A percentile compares a stretch with the other conserved stretches of the same genome.
Conservation (phyloP, 495 filamentous ascomycete genomes). For the Lasiosphaeria hispida region DNA sequence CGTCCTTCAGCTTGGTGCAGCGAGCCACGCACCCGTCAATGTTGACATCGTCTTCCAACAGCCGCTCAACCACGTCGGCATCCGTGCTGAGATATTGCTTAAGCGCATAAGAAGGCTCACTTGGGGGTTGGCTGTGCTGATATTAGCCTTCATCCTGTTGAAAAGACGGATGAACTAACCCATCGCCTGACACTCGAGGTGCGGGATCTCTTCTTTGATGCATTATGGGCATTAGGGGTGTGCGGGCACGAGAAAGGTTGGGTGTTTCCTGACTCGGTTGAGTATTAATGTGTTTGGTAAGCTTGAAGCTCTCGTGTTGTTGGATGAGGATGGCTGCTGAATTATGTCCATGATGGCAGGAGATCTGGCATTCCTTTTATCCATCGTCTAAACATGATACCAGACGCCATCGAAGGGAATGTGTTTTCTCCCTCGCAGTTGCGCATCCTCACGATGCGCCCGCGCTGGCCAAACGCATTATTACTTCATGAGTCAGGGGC, state of each 20-base stretch:
- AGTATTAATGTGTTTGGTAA: no score
- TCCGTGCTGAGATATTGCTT: conserved; percentile 18
- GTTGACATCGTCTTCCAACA: conserved; percentile 12
- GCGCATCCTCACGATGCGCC: no score
- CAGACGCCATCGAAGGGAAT: no score
- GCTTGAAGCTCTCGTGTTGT: no score
- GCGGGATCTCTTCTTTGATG: not conserved
- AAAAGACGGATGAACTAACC: conserved; percentile 9
- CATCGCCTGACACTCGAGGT: conserved; percentile 19
- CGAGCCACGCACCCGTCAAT: conserved; percentile 4
- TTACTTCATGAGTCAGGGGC: no score
- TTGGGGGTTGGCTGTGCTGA: conserved; percentile 6
- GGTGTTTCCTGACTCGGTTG: no score
- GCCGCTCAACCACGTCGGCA: conserved; percentile 17
- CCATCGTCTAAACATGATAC: no score
- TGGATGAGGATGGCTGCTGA: no score
- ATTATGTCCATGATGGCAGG: no score
- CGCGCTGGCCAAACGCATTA: no score
- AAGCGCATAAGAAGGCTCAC: conserved; percentile 14
- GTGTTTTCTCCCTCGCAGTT: no score
- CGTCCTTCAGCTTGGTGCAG: not conserved
- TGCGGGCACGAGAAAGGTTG: not conserved
- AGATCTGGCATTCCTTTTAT: no score
- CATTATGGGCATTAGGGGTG: not conserved
- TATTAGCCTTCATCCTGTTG: not conserved